Base-by-base conservation (phyloP, 2,329 filamentous ascomycete genomes). In the Albifimbria verrucaria region DNA sequence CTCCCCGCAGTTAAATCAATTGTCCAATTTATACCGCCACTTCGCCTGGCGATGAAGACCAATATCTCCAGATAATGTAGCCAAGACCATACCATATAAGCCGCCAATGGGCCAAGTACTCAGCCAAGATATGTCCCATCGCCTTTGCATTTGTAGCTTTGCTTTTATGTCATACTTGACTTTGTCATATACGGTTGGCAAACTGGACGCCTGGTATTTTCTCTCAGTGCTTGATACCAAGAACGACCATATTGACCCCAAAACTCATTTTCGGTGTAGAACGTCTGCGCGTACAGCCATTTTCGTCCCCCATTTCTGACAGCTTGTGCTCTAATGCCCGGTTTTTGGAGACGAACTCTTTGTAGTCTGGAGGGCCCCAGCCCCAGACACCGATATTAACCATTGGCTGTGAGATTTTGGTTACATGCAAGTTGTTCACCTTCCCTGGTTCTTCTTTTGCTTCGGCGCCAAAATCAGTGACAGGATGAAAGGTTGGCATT, bases 201-300 rank as follows among this genome's bases (percentile, higher is more conserved):
- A 66, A 4, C 73, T 71, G 0, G 69, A 72, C 2, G 85, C 86
- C 9, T 72, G 65, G 65, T 87, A 89, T 59, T 83, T 85, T 60
- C 51, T n/a, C 86, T 72, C 55, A 89, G 69, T 0, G 60, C 68
- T 36, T 87, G 77, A 61, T 89, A 89, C 76, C 76, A 80, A 9
- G 66, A 58, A 20, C 72, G 68, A 57, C 83, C 77, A 59, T 88
- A 88, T 18, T 82, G 71, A 10, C 68, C 59, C 83, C 84, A 87
- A 66, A 88, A 89, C 60, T 86, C 81, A 0, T 77, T 71, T 57
- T 88, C 80, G 1, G 78, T 78, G 65, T 92, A 92, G 68, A 90
- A 92, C 0, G 87, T 85, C 60, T 91, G 87, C 1, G 89, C 89
- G 65, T 93, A 93, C 3, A 93, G 72, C 86, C 89, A 92, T 70